Evolutionary conservation across 2,329 filamentous ascomycete genomes (phyloP), one percentile per base, ranked within the genome.

Genomic region (Ceratocystis ficicola): DNA sequence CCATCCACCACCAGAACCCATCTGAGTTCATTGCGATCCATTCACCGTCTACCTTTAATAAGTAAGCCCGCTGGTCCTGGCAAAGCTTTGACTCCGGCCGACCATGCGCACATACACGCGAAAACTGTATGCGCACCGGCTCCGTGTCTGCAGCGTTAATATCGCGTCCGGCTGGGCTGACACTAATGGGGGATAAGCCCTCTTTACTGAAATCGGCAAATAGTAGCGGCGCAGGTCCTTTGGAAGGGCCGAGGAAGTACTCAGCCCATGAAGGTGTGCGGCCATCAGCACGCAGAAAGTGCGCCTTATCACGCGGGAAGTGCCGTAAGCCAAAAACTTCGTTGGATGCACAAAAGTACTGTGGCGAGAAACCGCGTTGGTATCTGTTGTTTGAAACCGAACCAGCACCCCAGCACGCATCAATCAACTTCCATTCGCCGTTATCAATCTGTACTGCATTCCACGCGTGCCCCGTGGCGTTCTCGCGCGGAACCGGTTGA

Each of bases 401-500:
- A 1, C 93, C 93, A 0, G 93, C 90, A 48, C 94, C 94, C 94
- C 94, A 99, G 73, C 93, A 97, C 0, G 88, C 76, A 72, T 99
- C 94, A 62, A 97, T 77, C 1, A 97, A 81, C 75, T 96, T 96
- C 93, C 93, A 97, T 69, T 85, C 83, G 1, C 89, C 90, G 30
- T 86, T 83, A 71, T 97, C 93, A 67, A 97, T 90, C 63, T 85
- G 82, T 5, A 96, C 90, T 0, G 89, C 92, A 72, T 96, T 96
- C 94, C 94, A 96, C 0, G 94, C 93, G 74, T 97, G 93, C 0
- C 83, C 83, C 4, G 76, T 80, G 0, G 82, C 76, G 64, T 86
- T 77, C 22, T 80, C 81, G 0, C 84, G 81, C 1, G 92, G 92
- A 0, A 87, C 73, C 0, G 82, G 77, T 64, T 88, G 79, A 2